Evolutionary conservation across 441 rosid genomes (phyloP), one percentile per base, ranked within the genome.

Genomic region (Erodium moschatum): DNA sequence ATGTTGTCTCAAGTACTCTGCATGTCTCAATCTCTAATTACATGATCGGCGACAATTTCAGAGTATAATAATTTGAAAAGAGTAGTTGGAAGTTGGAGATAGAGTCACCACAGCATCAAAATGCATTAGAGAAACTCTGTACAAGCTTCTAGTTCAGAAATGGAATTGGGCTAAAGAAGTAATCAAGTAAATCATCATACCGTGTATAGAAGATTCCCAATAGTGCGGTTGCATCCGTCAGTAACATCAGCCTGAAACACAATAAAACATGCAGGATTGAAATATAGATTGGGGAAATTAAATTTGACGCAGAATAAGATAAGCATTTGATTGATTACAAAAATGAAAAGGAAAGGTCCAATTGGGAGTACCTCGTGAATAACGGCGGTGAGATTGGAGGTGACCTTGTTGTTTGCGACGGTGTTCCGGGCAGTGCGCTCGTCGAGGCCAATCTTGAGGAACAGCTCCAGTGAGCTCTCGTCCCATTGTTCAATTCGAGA

Each of bases 191-290:
- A 65, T 71, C 4, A 74, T 27, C 81, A 64, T 73, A 91, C 98
- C 42, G 96, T 77, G 80, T 94, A 94, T 9, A 91, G 80, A 4
- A 89, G 82, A 79, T 94, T 94, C 46, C 97, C 99, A 56, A 84
- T 76, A 33, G 81, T 81, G 70, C 94, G 85, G 61, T 80, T 82
- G 71, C 97, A 94, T 16, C 99, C 97, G 65, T 83, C 88, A 12
- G 82, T 73, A 11, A 90, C 91, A 71, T 71, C 89, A 70, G 99
- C 99, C 99, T 91, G 75, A 18, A 73, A 72, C 64, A 33, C 21
- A 15, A 29, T 29, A 29, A 29, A 29, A 29, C 31, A 29, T 29
- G 31, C 31, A 29, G 31, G 31, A 0, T 29, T 29, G 31, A 29
- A 29, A 29, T 29, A 29, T 29, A 29, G 3, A 29, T 29, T 29